Evolutionary conservation across 2,329 filamentous ascomycete genomes (phyloP), one percentile per base, ranked within the genome.

Genomic region (Lasiodiplodia sp.): DNA sequence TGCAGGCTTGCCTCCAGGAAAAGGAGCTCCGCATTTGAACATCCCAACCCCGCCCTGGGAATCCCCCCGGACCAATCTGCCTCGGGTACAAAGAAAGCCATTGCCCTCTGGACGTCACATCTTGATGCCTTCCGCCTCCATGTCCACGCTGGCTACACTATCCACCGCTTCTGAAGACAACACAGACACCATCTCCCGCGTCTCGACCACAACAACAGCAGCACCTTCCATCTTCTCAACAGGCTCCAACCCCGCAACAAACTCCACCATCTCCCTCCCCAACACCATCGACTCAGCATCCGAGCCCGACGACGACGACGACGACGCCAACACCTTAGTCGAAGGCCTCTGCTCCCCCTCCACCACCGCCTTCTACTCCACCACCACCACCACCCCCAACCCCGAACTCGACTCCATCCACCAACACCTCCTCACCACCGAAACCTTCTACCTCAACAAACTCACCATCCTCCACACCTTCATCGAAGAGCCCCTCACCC

Each of bases 401-500:
- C n/a, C 47, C n/a, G 60, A 37, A 5, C 31, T 52, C 11, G 10
- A n/a, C 28, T 23, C 60, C 60, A 34, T 64, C 47, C 18, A 14
- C 11, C 47, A 25, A 21, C 60, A 64, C 11, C 28, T 64, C 47
- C 18, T 12, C 44, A 64, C 37, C n/a, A 52, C 60, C 11, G 60
- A 64, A 28, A 64, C 44, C 28, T 51, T 49, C 31, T 64, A n/a
- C 47, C n/a, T 64, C 31, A 52, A 37, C 60, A 64, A 64, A 16
- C 71, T 77, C 69, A 69, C 62, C 2, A 74, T 70, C 31, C 72
- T 78, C 21, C 72, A 71, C 14, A 73, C 70, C 8, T 71, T 72
- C 68, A 77, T 78, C 66, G 75, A 76, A 64, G 70, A 75, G 28
- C 72, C 73, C 14, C 56, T 77, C 16, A 57, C 73, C 37, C 69